Conservation (phyloP, 1,139 yeast species). For the Hyphopichia fennica region DNA sequence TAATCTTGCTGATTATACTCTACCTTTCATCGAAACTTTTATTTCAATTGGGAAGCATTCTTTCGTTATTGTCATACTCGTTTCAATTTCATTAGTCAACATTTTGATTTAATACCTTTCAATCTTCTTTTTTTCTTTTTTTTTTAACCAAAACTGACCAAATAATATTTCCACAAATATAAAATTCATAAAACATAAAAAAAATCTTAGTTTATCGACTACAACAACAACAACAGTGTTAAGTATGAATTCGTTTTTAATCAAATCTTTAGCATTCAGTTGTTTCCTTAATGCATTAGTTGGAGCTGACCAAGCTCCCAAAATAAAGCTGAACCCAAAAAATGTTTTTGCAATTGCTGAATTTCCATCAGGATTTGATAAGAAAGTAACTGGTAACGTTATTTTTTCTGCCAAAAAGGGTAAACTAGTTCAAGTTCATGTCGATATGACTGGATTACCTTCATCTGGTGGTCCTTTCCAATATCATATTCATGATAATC, state of each 20-base stretch:
- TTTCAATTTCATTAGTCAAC: background rate
- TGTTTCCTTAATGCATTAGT: conserved; percentile 6
- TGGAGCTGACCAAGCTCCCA: conserved; percentile 40
- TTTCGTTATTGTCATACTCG: conserved; percentile 2
- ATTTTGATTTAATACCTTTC: background rate
- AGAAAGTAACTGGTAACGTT: conserved; percentile 47
- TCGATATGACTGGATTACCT: conserved; percentile 60
- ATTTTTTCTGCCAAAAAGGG: conserved; percentile 48
- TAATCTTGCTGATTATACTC: no score
- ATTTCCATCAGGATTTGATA: conserved; percentile 48
- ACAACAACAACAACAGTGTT: no score
- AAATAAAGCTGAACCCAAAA: conserved; percentile 40
- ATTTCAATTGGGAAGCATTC: conserved; percentile 3
- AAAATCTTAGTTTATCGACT: no score
- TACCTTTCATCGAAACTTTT: background rate
- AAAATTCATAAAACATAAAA: background rate
- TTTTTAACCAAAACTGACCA: background rate
- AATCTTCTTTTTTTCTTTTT: background rate
- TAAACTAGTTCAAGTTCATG: conserved; percentile 55
- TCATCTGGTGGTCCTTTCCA: conserved; percentile 55
- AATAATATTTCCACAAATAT: background rate
- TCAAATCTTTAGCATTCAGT: background rate
- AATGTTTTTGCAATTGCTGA: conserved; percentile 57
- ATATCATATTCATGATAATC: conserved; percentile 56
- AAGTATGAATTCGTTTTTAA: background rate